Evolutionary conservation across 148 eudicot species (phyloP).

Genomic region (Silene latifolia): DNA sequence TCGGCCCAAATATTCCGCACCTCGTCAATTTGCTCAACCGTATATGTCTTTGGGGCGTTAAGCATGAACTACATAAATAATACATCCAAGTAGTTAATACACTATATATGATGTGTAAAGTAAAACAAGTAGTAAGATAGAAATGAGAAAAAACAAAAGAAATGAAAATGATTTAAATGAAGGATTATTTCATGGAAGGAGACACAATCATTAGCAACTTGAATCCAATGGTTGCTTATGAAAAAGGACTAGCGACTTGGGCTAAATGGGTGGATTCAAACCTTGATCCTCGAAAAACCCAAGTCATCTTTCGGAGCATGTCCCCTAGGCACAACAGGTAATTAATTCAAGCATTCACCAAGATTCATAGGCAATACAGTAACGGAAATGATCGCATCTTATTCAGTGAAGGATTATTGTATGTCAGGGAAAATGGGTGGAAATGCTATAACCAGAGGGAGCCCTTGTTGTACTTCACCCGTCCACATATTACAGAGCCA

Average conservation of each 20-base stretch:
- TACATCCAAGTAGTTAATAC: no score
- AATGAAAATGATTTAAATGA: no score
- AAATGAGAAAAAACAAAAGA: no score
- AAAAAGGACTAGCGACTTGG: conserved; percentile 73
- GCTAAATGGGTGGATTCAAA: conserved; percentile 79
- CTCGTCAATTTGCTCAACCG: no score
- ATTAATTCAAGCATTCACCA: neutral
- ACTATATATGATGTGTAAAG: no score
- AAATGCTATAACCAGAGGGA: conserved; percentile 72
- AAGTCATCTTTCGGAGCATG: conserved; percentile 76
- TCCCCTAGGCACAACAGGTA: conserved; percentile 85
- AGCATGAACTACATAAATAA: no score
- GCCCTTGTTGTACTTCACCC: conserved; percentile 50
- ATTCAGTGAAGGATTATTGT: neutral
- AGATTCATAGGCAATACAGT: neutral
- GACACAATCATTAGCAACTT: conserved; percentile 35
- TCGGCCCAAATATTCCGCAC: no score
- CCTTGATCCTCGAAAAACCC: conserved; percentile 56
- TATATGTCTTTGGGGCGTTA: no score
- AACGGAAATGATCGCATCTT: neutral
- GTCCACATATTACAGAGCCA: conserved; percentile 52
- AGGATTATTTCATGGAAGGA: conserved; percentile 70
- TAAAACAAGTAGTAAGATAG: no score
- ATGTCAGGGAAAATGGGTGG: conserved; percentile 66
- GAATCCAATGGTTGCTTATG: conserved; percentile 75